A percentile compares a stretch with the other conserved stretches of the same genome.
These are phyloP conservation scores for Fusarium hostae DNA, from an alignment of 2,329 filamentous ascomycete species.

Conservation along the genomic window DNA sequence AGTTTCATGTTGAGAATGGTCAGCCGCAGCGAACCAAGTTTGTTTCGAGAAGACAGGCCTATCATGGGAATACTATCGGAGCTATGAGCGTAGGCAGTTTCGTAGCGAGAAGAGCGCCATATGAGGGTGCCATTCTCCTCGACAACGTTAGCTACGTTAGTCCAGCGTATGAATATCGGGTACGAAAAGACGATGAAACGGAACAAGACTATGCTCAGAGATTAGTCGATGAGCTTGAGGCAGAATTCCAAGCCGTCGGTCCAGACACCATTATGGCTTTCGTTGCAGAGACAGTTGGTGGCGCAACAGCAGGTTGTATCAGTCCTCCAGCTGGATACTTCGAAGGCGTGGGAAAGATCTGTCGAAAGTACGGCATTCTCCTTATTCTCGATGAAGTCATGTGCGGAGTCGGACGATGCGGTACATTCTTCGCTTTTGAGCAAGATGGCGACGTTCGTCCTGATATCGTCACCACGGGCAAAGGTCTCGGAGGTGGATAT, in stretches of 20 bases:
- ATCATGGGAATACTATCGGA: slow-evolving; percentile 67
- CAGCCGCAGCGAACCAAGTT: slow-evolving; percentile 51
- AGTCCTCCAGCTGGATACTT: slow-evolving; percentile 76
- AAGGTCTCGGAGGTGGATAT: slow-evolving; percentile 73
- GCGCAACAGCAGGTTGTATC: slow-evolving; percentile 74
- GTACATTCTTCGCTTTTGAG: slow-evolving; percentile 71
- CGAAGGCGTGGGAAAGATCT: slow-evolving; percentile 72
- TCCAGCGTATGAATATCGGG: slow-evolving; percentile 74
- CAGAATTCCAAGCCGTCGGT: slow-evolving; percentile 71
- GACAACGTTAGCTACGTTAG: slow-evolving; percentile 69
- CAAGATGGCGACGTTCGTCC: slow-evolving; percentile 64
- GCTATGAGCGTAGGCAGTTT: slow-evolving; percentile 74
- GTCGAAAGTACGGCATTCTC: slow-evolving; percentile 76
- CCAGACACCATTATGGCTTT: slow-evolving; percentile 76
- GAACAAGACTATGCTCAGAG: slow-evolving; percentile 69
- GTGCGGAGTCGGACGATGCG: slow-evolving; percentile 72
- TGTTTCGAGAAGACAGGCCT: slow-evolving; percentile 56
- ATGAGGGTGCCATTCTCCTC: slow-evolving; percentile 54
- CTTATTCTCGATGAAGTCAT: slow-evolving; percentile 85
- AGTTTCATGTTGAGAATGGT: slow-evolving; percentile 58
- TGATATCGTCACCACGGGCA: slow-evolving; percentile 74
- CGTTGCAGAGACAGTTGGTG: slow-evolving; percentile 78
- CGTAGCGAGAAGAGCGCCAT: slow-evolving; percentile 67
- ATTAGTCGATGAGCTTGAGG: slow-evolving; percentile 73
- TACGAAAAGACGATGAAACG: slow-evolving; percentile 61